Percentiles rank a stretch among this genome's conserved stretches.
These are phyloP conservation scores for Kodamaea arcana DNA, from an alignment of 1,139 yeast genomes.

Conservation along the genomic window DNA sequence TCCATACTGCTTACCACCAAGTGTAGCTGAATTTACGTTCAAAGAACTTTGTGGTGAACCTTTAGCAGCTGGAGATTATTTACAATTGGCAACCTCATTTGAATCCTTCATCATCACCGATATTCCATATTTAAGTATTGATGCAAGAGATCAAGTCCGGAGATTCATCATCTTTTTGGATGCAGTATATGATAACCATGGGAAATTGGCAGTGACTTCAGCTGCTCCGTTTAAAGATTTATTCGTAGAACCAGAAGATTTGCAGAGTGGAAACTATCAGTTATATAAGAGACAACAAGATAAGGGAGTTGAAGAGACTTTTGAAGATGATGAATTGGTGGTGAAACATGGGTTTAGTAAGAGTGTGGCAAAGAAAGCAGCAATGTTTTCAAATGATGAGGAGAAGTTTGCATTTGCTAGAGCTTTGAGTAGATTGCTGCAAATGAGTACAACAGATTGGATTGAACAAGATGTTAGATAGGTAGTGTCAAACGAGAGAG, in stretches of 20 bases:
- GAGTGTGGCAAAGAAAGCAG: slow-evolving; percentile 69
- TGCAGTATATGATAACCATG: slow-evolving; percentile 89
- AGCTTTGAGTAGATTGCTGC: slow-evolving; percentile 83
- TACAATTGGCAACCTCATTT: slow-evolving; percentile 75
- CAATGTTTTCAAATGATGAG: slow-evolving; percentile 84
- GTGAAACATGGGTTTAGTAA: slow-evolving; percentile 71
- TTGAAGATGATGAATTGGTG: slow-evolving; percentile 59
- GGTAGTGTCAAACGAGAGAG: no score
- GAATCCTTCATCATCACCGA: slow-evolving; percentile 82
- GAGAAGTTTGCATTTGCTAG: slow-evolving; percentile 96
- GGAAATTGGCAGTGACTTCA: slow-evolving; percentile 82
- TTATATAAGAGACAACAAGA: slow-evolving; percentile 35
- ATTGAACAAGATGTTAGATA: slow-evolving; percentile 36
- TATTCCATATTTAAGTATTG: slow-evolving; percentile 77
- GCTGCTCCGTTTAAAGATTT: slow-evolving; percentile 81
- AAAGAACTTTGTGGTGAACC: slow-evolving; percentile 82
- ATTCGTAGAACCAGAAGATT: slow-evolving; percentile 78
- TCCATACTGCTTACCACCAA: slow-evolving; percentile 71
- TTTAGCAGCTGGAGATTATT: slow-evolving; percentile 92
- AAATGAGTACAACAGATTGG: slow-evolving; percentile 95
- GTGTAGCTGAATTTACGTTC: slow-evolving; percentile 87
- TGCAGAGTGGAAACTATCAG: slow-evolving; percentile 52
- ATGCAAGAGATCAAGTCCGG: slow-evolving; percentile 78
- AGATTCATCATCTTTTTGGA: slow-evolving; percentile 91
- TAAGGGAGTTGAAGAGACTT: slow-evolving; percentile 37